Percentiles rank a stretch among this genome's conserved stretches.
Conservation (phyloP, 2,329 filamentous ascomycete species). For the Trichoderma gracile region DNA sequence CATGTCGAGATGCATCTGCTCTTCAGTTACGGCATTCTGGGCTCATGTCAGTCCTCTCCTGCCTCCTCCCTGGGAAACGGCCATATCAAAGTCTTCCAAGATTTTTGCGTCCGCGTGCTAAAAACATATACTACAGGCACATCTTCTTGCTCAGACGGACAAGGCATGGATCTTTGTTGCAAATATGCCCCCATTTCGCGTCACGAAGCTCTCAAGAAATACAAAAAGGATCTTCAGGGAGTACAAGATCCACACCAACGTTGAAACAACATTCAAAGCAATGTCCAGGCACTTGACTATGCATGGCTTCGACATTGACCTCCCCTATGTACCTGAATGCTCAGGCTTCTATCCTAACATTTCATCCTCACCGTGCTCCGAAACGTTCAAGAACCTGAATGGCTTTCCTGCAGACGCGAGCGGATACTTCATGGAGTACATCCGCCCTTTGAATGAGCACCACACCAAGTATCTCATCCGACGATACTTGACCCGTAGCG, state of each 20-base stretch:
- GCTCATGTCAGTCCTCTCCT: conserved; percentile 19
- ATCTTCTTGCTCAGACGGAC: conserved; percentile 24
- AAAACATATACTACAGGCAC: conserved; percentile 16
- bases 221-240: conserved; percentile 19
- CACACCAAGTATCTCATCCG: conserved; percentile 27
- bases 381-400: conserved; percentile 16
- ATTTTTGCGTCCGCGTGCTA: neutral
- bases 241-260: conserved; percentile 16
- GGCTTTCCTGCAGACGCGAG: conserved; percentile 23
- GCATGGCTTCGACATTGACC: conserved; percentile 22
- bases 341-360: conserved; percentile 22
- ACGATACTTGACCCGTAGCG: conserved; percentile 23
- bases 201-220: conserved; percentile 21
- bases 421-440: conserved; percentile 28
- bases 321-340: conserved; percentile 23
- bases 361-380: conserved; percentile 18
- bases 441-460: conserved; percentile 26
- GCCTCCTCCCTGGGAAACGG: too few species aligned
- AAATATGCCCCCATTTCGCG: conserved; percentile 23
- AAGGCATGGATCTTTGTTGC: conserved; percentile 25
- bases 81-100: neutral
- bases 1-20: conserved; percentile 21
- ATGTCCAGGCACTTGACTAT: conserved; percentile 5
- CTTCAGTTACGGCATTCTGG: conserved; percentile 23
- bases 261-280: conserved; percentile 21